phyloP scores from a whole-genome alignment of 177 flowering plant species.

The Vitis hybrid region DNA sequence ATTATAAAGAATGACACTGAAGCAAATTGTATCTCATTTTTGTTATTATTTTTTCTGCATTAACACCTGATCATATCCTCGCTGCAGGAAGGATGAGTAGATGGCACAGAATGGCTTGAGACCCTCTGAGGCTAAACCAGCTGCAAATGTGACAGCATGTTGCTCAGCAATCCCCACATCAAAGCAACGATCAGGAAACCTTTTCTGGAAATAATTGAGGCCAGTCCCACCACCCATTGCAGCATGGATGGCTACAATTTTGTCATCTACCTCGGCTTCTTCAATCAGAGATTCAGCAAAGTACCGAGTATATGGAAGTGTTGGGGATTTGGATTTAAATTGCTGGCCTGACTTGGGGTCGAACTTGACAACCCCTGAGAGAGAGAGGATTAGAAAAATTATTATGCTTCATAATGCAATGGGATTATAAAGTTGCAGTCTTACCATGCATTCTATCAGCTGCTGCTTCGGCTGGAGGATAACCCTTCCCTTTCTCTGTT shows the following conservation, averaged over 20 bases:
- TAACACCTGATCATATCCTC: conserved; percentile 89
- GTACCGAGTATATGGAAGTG: conserved; percentile 79
- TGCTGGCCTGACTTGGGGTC: conserved; percentile 76
- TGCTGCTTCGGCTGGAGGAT: conserved; percentile 88
- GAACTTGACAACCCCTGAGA: conserved; percentile 84
- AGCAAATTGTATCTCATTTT: background rate
- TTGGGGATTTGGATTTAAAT: conserved; percentile 62
- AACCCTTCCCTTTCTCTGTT: conserved; percentile 95
- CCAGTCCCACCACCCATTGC: conserved; percentile 99
- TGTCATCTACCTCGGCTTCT: conserved; percentile 78
- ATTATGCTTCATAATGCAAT: background rate
- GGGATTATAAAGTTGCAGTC: conserved; percentile 7
- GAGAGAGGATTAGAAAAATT: background rate
- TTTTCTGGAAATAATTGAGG: conserved; percentile 78
- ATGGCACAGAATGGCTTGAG: conserved; percentile 96
- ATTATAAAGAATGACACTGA: background rate
- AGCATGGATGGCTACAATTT: conserved; percentile 93
- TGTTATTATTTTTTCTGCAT: background rate
- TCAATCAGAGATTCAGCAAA: conserved; percentile 80
- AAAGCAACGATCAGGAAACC: conserved; percentile 83
- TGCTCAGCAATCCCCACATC: conserved; percentile 99
- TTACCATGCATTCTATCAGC: conserved; percentile 92
- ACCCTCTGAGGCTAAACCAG: conserved; percentile 95
- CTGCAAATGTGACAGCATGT: conserved; percentile 97
- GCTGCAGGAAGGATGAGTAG: conserved; percentile 85